Evolutionary conservation across 257 asterid species (phyloP).

Genomic region (Gynochthodes officinalis): DNA sequence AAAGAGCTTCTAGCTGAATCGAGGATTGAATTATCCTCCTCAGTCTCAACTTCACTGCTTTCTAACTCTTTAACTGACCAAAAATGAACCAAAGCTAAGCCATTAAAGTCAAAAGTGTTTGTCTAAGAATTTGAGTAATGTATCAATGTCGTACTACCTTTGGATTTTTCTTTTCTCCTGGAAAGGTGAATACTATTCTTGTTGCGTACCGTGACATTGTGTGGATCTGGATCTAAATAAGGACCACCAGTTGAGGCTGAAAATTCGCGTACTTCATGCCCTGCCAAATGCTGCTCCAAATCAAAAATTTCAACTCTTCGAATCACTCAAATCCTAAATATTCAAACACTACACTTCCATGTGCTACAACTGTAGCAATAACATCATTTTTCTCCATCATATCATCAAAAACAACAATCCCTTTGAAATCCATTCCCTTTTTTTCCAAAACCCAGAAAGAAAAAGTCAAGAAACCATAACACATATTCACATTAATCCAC

Average conservation of each 20-base stretch:
- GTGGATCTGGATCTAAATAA: conserved; percentile 73
- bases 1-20: conserved; percentile 87
- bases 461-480: conserved; percentile 2
- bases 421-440: background rate
- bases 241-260: conserved; percentile 49
- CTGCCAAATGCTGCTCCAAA: conserved; percentile 85
- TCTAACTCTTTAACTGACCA: conserved; percentile 51
- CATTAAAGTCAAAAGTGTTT: conserved; percentile 15
- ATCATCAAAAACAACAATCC: background rate
- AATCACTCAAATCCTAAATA: conserved; percentile 18
- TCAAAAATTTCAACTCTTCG: conserved; percentile 48
- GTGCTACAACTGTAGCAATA: background rate
- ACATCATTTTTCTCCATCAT: background rate
- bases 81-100: conserved; percentile 12
- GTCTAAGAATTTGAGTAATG: no score
- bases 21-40: conserved; percentile 50
- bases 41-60: conserved; percentile 69
- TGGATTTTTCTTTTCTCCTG: conserved; percentile 57
- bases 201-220: conserved; percentile 42
- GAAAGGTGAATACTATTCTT: conserved; percentile 43
- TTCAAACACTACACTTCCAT: background rate
- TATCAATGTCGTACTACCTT: conserved; percentile 43
- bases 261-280: conserved; percentile 58
- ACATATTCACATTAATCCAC: conserved; percentile 1
- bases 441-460: conserved; percentile 1